Base-by-base conservation (phyloP, 2,329 filamentous ascomycete genomes). In the Cladophialophora exuberans region DNA sequence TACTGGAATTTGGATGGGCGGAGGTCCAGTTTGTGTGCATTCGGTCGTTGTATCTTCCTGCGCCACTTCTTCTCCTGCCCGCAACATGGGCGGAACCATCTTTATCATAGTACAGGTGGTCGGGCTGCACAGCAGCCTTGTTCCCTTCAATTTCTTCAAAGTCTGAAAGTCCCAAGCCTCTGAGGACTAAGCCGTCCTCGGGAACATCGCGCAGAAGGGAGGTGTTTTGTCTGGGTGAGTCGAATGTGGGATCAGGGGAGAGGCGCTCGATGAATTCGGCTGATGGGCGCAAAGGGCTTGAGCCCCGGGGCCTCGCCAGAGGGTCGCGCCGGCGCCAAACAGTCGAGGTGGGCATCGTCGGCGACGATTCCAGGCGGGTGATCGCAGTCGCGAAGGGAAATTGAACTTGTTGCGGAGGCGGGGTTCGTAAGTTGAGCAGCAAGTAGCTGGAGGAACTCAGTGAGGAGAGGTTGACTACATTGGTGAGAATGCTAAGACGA, bases 311-410 rank as follows among this genome's bases (percentile, higher is more conserved):
- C 2, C 44, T 48, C 28, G 38, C 17, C 33, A 26, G 51, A 15
- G 58, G 51, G 26, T 45, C 22, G 35, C 53, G 50, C 26, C 54
- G 58, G 11, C 62, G 61, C 62, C 62, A 64, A 38, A 55, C 18
- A 22, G 62, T 64, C 17, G 62, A 60, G 18, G 62, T 63, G 42
- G 61, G 61, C 62, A 64, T 64, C 30, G 31, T 52, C 39, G 26
- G 36, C 48, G 51, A 49, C 15, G 46, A 54, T 13, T 35, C 42
- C 31, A 31, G 42, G 30, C 25, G n/a, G 26, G 45, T 28, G 45
- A 17, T 42, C 28, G 48, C 48, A 43, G 39, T 52, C 35, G 45
- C 11, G 22, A 38, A 4, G 28, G 28, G 26, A 20, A 18, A 26
- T 31, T 20, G 26, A 30, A 30, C 26, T 30, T 23, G 44, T 54